A percentile compares a stretch with the other conserved stretches of the same genome.
phyloP scores from a whole-genome alignment of 768 basidiomycete genomes.

The Lactarius psammicola region DNA sequence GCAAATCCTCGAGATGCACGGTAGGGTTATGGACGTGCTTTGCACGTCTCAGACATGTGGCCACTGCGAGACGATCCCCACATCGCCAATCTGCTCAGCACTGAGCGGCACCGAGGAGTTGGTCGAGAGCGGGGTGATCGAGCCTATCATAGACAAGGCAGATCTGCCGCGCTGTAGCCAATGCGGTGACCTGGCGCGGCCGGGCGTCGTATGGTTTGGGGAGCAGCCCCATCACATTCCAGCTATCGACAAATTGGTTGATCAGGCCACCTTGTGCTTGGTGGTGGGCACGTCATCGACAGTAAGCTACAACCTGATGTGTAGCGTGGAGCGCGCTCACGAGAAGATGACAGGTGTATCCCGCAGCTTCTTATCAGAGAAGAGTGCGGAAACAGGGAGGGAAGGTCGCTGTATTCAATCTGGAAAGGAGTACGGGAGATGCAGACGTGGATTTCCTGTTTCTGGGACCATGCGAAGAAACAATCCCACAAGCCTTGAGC shows the following conservation, averaged over 20 bases:
- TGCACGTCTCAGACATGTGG: conserved; percentile 47
- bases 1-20: conserved; percentile 57
- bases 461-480: conserved; percentile 49
- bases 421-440: conserved; percentile 38
- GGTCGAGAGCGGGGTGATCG: conserved; percentile 12
- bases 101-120: conserved; percentile 45
- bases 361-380: conserved; percentile 36
- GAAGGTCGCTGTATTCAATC: conserved; percentile 40
- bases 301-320: conserved; percentile 1
- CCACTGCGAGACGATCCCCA: conserved; percentile 41
- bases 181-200: conserved; percentile 37
- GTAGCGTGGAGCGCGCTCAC: not conserved
- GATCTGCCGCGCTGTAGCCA: conserved; percentile 37
- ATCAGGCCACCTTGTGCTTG: conserved; percentile 38
- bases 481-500: conserved; percentile 43
- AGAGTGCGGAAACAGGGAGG: conserved; percentile 36
- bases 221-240: conserved; percentile 36
- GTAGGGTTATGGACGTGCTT: conserved; percentile 50
- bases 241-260: conserved; percentile 34
- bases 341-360: conserved; percentile 34
- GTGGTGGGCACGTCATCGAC: conserved; percentile 43
- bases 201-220: conserved; percentile 47
- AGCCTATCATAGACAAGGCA: conserved; percentile 33
- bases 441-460: conserved; percentile 50
- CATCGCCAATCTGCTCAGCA: conserved; percentile 46